Evolutionary conservation across 2,329 filamentous ascomycete species (phyloP), one percentile per base, ranked within the genome.

Genomic region (Hyphodiscus sp.): DNA sequence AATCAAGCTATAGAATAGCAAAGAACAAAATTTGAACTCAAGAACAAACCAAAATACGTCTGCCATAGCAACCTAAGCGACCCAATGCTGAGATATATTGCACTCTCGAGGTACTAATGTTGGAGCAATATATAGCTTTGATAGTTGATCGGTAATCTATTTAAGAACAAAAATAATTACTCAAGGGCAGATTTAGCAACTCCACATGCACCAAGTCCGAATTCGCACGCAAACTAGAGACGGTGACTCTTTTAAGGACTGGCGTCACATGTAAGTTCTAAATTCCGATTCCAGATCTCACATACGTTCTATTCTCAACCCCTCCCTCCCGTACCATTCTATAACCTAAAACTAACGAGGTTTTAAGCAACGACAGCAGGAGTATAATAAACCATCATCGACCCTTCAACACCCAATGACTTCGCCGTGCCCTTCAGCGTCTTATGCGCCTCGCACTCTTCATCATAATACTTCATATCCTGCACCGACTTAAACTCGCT

Each of bases 401-500:
- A 46, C 0, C 63, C 66, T 45, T 63, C 56, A 2, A 60, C 8
- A 11, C 55, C 52, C 41, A 63, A 51, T 0, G 13, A 26, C 53
- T 59, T 61, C 0, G 20, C 57, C 30, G 51, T 50, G 9, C 15
- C 51, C 59, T 65, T 79, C 58, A 84, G 67, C 23, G 69, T 72
- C 53, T 70, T 70, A 60, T 85, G 81, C 30, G 79, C 79, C 60
- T 73, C 73, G 59, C 79, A 82, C 47, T 76, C 71, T 2, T 68
- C 70, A 63, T 84, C 81, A 62, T 83, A 85, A 63, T 76, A 85
- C 45, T 78, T 71, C 76, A 83, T 79, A 60, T 83, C 81, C 11
- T 79, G 78, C 45, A 77, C 50, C 13, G 69, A 76, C 15, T 72
- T 71, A 59, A 84, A 83, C 3, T 74, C 74, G 11, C 74, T 78